These are phyloP conservation scores for Wickerhamomyces mucosus DNA, from an alignment of 805 yeast species.

Conservation along the genomic window DNA sequence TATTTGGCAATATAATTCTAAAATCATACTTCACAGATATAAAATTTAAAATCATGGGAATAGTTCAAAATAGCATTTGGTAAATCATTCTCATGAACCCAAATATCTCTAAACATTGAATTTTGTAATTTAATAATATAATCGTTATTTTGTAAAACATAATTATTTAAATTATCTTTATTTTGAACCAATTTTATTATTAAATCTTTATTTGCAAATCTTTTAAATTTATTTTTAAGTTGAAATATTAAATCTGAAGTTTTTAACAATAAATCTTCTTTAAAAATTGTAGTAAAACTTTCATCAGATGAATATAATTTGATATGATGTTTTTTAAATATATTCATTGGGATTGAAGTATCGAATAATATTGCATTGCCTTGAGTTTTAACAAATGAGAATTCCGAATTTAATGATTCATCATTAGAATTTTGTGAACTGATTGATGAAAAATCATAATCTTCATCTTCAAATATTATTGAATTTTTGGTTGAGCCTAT, in stretches of 20 bases:
- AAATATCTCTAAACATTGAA: conserved; percentile 9
- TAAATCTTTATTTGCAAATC: too few relatives aligned
- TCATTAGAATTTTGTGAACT: too few relatives aligned
- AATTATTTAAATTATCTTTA: conserved; percentile 3
- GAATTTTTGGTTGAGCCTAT: too few relatives aligned
- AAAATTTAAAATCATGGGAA: conserved; percentile 8
- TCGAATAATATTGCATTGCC: conserved; percentile 5
- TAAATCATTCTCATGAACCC: conserved; percentile 9
- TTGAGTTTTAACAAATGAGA: conserved; percentile 7
- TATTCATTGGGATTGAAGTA: conserved; percentile 1
- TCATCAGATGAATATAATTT: conserved; percentile 2
- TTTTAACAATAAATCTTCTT: conserved; percentile 6
- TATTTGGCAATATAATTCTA: background rate
- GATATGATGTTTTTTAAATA: conserved; percentile 3
- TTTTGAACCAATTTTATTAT: conserved; percentile 6
- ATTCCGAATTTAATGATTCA: too few relatives aligned
- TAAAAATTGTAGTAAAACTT: conserved; percentile 4
- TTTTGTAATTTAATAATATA: conserved; percentile 9
- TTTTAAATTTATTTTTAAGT: conserved; percentile 4
- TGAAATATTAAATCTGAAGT: conserved; percentile 5
- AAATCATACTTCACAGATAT: conserved; percentile 10
- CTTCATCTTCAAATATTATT: too few relatives aligned
- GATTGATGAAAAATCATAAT: too few relatives aligned
- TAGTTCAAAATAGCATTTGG: conserved; percentile 9
- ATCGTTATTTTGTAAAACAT: conserved; percentile 7